These are phyloP conservation scores for Chlamydomonas eustigma DNA, from an alignment of 139 green algal genomes.

Conservation along the genomic window DNA sequence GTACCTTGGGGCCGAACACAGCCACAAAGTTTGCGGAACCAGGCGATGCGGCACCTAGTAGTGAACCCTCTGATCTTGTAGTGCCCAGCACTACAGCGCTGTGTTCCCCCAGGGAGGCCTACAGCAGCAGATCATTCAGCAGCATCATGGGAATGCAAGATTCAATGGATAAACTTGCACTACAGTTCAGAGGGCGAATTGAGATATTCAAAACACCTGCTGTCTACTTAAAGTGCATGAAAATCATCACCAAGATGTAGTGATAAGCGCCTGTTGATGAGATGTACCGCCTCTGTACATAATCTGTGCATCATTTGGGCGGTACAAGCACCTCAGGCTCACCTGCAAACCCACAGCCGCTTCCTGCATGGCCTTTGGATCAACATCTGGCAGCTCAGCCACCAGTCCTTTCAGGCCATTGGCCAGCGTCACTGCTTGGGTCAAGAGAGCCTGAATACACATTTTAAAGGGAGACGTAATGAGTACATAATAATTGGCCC, in stretches of 20 bases:
- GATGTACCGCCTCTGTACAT: too few species aligned
- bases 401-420: constrained; percentile 65
- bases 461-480: too few species aligned
- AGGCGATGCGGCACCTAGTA: too few species aligned
- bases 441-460: constrained; percentile 42
- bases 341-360: constrained; percentile 61
- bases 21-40: too few species aligned
- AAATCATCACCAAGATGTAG: too few species aligned
- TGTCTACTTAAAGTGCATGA: background rate
- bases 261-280: too few species aligned
- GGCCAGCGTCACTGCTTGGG: constrained; percentile 26
- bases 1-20: constrained; percentile 43
- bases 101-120: constrained; percentile 54
- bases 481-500: too few species aligned
- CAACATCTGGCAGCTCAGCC: constrained; percentile 61
- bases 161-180: too few species aligned
- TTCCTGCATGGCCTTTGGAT: constrained; percentile 70
- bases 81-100: constrained; percentile 72
- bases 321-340: constrained; percentile 26
- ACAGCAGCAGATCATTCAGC: constrained; percentile 67
- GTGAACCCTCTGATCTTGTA: too few species aligned
- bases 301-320: background rate
- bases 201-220: background rate
- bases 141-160: too few species aligned
- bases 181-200: too few species aligned